These are phyloP conservation scores for Curvularia hawaiiensis DNA, from an alignment of 2,329 filamentous ascomycete species.

Conservation along the genomic window DNA sequence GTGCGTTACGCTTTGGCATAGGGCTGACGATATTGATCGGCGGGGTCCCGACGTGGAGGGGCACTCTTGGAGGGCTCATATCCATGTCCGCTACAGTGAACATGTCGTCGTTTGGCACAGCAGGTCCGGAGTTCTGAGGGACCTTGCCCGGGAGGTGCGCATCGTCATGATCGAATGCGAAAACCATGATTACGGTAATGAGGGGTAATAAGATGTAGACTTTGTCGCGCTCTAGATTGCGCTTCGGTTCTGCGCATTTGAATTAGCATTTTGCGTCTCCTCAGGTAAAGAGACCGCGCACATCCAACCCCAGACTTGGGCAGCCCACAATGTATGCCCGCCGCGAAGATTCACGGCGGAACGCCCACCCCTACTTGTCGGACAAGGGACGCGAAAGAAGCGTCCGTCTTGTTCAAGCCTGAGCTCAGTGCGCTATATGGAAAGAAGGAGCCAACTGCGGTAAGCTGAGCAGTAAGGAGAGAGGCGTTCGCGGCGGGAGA, in stretches of 20 bases:
- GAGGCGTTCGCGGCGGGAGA: constrained; percentile 40
- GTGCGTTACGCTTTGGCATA: constrained; percentile 35
- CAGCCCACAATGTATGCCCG: constrained; percentile 55
- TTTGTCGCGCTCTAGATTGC: constrained; percentile 13
- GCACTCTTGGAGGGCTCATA: constrained; percentile 27
- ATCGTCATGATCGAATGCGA: constrained; percentile 45
- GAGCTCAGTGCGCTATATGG: constrained; percentile 44
- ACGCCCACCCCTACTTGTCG: constrained; percentile 54
- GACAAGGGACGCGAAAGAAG: constrained; percentile 54
- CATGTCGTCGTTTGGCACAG: constrained; percentile 22
- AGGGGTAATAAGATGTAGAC: constrained; percentile 17
- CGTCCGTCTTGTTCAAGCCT: constrained; percentile 49
- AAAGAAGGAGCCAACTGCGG: constrained; percentile 43
- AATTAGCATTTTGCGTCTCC: constrained; percentile 28
- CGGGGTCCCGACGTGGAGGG: constrained; percentile 40
- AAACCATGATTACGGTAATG: constrained; percentile 36
- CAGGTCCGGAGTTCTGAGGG: constrained; percentile 12
- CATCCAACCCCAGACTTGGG: constrained; percentile 29
- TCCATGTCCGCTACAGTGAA: constrained; percentile 32
- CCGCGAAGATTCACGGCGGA: constrained; percentile 56
- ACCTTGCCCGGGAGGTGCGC: constrained; percentile 28
- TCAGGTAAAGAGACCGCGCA: constrained; percentile 25
- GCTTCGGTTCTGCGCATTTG: constrained; percentile 28
- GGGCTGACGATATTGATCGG: constrained; percentile 45
- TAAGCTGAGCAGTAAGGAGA: constrained; percentile 38